phyloP scores from a whole-genome alignment of 345 rosid genomes.

The Barbarea vulgaris region DNA sequence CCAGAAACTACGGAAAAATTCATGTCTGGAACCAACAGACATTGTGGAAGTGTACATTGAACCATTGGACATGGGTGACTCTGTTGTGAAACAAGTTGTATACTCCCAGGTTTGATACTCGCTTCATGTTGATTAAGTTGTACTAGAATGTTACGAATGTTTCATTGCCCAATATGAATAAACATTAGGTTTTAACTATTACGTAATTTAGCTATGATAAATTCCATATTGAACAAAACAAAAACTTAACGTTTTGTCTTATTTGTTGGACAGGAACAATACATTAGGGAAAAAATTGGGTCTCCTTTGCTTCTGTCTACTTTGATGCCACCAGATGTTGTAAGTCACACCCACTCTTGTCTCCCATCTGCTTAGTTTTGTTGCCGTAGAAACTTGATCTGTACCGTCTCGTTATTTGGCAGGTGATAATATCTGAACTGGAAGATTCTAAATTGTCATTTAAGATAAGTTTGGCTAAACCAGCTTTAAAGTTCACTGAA shows the following conservation, averaged over 20 bases:
- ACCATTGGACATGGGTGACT: slow-evolving; percentile 62
- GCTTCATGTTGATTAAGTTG: neutral
- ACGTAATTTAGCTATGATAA: too few species aligned
- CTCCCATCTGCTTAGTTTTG: neutral
- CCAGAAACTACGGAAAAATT: slow-evolving; percentile 81
- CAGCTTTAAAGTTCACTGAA: too few species aligned
- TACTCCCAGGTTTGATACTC: slow-evolving; percentile 60
- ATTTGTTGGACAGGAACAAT: slow-evolving; percentile 56
- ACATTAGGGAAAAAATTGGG: slow-evolving; percentile 79
- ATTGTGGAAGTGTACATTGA: slow-evolving; percentile 84
- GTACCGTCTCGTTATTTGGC: slow-evolving; percentile 13
- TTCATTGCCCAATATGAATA: neutral
- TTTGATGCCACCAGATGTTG: slow-evolving; percentile 68
- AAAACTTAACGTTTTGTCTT: too few species aligned
- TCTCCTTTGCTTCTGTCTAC: slow-evolving; percentile 68
- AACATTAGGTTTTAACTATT: too few species aligned
- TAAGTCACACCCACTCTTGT: slow-evolving; percentile 44
- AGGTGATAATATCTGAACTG: slow-evolving; percentile 61
- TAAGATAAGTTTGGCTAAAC: slow-evolving; percentile 63
- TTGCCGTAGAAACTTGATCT: neutral
- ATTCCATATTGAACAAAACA: neutral
- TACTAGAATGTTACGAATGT: neutral
- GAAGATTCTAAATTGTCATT: slow-evolving; percentile 45
- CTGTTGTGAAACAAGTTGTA: slow-evolving; percentile 53
- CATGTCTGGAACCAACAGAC: slow-evolving; percentile 85